Evolutionary conservation across 306 rosid species (phyloP).

Genomic region (Mimosa bimucronata): DNA sequence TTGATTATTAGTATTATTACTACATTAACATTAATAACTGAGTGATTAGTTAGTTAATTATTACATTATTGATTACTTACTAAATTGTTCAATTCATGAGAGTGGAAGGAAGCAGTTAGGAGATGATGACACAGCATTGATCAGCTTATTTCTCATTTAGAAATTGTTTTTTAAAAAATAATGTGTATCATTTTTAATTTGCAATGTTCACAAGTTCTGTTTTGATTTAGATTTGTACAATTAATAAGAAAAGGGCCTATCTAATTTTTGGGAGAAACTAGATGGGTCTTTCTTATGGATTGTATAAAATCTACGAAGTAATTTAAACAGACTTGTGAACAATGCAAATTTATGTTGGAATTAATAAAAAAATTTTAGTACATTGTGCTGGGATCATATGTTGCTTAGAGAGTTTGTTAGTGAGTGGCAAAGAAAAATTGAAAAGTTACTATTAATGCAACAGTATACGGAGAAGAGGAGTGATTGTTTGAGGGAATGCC

Average conservation of each 20-base stretch:
- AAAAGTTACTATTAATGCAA: slow-evolving; percentile 22
- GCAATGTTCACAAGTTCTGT: background rate
- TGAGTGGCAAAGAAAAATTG: background rate
- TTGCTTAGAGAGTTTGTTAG: background rate
- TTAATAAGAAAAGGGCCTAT: background rate
- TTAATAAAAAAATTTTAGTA: background rate
- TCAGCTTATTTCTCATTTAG: background rate
- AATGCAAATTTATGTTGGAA: background rate
- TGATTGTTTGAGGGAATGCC: slow-evolving; percentile 22
- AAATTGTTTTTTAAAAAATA: background rate
- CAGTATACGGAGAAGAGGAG: background rate
- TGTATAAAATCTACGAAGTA: background rate
- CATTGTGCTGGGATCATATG: background rate
- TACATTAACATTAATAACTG: background rate
- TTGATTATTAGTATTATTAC: background rate
- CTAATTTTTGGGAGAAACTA: background rate
- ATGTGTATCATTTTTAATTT: background rate
- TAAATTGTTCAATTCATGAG: background rate
- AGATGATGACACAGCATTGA: background rate
- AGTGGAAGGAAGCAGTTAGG: background rate
- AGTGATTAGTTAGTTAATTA: slow-evolving; percentile 24
- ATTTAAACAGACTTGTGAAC: background rate
- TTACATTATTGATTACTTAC: slow-evolving; percentile 5
- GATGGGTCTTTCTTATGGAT: background rate
- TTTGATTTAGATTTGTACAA: background rate